phyloP scores from a whole-genome alignment of 805 yeast species.

The Candida mattraensis region DNA sequence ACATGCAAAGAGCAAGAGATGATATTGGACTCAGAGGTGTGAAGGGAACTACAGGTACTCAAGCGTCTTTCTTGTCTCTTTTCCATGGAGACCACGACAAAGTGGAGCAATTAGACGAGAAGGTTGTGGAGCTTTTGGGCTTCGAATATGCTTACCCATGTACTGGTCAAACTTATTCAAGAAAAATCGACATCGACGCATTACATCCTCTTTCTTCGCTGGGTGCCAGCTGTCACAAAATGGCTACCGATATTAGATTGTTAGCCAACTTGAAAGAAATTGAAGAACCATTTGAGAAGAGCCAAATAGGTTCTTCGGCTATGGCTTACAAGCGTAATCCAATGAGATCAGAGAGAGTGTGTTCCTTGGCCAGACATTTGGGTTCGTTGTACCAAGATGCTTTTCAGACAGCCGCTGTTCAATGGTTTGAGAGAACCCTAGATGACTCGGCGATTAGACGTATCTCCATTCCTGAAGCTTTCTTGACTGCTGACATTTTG shows the following conservation, averaged over 20 bases:
- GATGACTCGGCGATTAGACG: conserved; percentile 98
- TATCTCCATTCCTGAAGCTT: conserved; percentile 94
- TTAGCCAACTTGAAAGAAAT: conserved; percentile 95
- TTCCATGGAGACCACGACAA: conserved; percentile 97
- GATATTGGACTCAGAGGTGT: conserved; percentile 97
- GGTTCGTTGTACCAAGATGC: conserved; percentile 92
- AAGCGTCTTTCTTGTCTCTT: conserved; percentile 90
- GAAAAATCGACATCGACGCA: conserved; percentile 96
- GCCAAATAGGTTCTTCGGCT: conserved; percentile 97
- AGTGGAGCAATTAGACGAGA: conserved; percentile 88
- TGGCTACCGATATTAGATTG: conserved; percentile 95
- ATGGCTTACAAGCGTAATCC: conserved; percentile 99
- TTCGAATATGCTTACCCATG: conserved; percentile 95
- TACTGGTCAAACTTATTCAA: conserved; percentile 98
- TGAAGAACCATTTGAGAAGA: conserved; percentile 97
- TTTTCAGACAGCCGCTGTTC: conserved; percentile 94
- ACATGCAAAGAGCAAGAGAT: conserved; percentile 92
- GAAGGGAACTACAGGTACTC: conserved; percentile 99
- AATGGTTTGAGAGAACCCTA: conserved; percentile 98
- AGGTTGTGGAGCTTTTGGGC: conserved; percentile 90
- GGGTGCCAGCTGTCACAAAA: conserved; percentile 95
- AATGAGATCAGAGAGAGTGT: conserved; percentile 98
- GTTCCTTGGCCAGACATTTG: conserved; percentile 95
- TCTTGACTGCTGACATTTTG: conserved; percentile 92
- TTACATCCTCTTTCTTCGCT: conserved; percentile 89